phyloP scores from a whole-genome alignment of 164 flowering plant species.

The Aristolochia contorta region DNA sequence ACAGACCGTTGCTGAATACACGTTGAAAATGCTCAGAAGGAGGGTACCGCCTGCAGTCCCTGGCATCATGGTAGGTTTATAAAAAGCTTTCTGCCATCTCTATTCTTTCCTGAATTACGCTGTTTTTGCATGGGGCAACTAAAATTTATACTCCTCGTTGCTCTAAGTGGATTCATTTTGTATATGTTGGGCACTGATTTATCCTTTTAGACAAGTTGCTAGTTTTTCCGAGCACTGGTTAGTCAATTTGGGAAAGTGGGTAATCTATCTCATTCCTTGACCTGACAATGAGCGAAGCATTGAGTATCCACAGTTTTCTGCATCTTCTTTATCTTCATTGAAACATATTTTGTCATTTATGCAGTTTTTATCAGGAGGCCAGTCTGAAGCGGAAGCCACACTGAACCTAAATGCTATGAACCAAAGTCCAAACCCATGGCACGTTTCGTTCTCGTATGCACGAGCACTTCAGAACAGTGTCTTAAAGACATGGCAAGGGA shows the following conservation, averaged over 20 bases:
- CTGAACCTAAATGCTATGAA: conserved; percentile 79
- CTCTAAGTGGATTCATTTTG: no score
- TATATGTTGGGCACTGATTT: no score
- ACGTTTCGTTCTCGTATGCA: conserved; percentile 81
- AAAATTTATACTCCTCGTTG: no score
- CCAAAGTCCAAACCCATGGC: conserved; percentile 86
- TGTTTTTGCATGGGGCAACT: no score
- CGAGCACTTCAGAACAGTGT: conserved; percentile 75
- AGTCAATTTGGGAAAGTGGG: no score
- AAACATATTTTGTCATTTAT: not conserved
- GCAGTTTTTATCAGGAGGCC: conserved; percentile 86
- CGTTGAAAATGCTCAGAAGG: conserved; percentile 61
- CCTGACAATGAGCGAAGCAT: no score
- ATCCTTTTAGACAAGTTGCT: no score
- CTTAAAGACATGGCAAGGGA: conserved; percentile 79
- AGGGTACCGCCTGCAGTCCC: conserved; percentile 86
- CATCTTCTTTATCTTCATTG: not conserved
- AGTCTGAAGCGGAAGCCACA: conserved; percentile 76
- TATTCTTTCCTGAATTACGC: no score
- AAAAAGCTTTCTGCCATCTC: no score
- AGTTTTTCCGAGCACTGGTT: no score
- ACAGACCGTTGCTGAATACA: conserved; percentile 58
- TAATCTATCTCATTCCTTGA: no score
- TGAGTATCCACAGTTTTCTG: not conserved
- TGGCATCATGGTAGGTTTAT: conserved; percentile 56